These are phyloP conservation scores for Fomitiporia mediterranea DNA, from an alignment of 1,284 basidiomycete genomes.

Conservation along the genomic window DNA sequence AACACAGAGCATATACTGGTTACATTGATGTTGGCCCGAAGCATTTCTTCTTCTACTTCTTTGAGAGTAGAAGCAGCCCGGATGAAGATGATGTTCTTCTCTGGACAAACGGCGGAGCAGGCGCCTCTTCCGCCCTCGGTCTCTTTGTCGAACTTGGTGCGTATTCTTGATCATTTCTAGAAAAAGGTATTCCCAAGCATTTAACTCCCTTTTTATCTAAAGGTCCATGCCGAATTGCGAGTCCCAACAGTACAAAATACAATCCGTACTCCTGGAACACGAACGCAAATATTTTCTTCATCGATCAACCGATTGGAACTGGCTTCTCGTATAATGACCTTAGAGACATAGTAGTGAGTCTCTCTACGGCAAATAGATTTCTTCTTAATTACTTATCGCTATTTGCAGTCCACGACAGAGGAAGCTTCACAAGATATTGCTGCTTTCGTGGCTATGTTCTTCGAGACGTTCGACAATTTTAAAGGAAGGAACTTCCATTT, in stretches of 20 bases:
- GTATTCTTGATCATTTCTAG: not conserved
- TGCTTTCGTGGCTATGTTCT: conserved; percentile 67
- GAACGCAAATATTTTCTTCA: conserved; percentile 66
- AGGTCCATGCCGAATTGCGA: conserved; percentile 49
- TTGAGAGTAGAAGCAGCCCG: conserved; percentile 42
- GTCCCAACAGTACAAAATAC: conserved; percentile 41
- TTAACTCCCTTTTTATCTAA: too few species aligned
- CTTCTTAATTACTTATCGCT: not conserved
- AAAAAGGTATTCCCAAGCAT: not conserved
- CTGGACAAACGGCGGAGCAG: conserved; percentile 43
- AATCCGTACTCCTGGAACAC: conserved; percentile 65
- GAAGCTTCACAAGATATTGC: conserved; percentile 67
- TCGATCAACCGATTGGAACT: conserved; percentile 63
- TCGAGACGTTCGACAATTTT: conserved; percentile 65
- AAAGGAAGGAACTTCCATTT: conserved; percentile 68
- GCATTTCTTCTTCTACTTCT: conserved; percentile 83
- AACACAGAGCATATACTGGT: conserved; percentile 43
- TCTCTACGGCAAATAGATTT: not conserved
- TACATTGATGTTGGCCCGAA: conserved; percentile 69
- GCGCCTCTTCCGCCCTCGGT: conserved; percentile 51
- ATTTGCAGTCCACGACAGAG: conserved; percentile 49
- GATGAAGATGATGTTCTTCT: conserved; percentile 35
- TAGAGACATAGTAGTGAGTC: conserved; percentile 56
- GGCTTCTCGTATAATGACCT: conserved; percentile 74
- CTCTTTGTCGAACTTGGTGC: conserved; percentile 64